These are phyloP conservation scores for Antitrichia curtipendula DNA, from an alignment of 225 moss, liverwort and hornwort genomes.

Conservation along the genomic window DNA sequence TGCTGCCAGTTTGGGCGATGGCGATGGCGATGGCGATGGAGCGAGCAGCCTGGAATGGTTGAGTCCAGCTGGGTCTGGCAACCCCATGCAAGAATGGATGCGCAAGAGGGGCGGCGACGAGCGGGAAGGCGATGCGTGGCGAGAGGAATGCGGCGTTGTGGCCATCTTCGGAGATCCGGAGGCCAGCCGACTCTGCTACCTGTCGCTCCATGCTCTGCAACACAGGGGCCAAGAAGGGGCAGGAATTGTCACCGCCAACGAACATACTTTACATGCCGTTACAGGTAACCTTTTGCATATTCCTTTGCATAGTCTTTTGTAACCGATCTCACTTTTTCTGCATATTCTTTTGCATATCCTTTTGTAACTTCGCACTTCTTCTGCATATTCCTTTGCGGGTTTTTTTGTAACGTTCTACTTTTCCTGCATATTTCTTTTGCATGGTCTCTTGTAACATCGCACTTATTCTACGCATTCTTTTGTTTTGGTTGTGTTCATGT, in stretches of 20 bases:
- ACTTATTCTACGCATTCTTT: neutral
- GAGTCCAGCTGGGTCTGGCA: conserved; percentile 33
- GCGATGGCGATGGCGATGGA: neutral
- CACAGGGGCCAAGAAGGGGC: conserved; percentile 96
- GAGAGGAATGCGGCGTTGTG: conserved; percentile 94
- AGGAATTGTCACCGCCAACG: conserved; percentile 74
- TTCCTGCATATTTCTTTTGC: neutral
- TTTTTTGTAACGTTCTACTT: neutral
- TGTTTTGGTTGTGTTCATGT: neutral
- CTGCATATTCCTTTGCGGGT: no score
- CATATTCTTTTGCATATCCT: neutral
- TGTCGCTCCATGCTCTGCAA: conserved; percentile 77
- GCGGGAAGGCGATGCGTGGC: conserved; percentile 37
- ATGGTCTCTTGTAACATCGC: neutral
- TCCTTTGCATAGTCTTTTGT: neutral
- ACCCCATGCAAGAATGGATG: conserved; percentile 49
- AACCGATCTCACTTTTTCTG: neutral
- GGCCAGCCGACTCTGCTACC: conserved; percentile 72
- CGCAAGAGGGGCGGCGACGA: neutral
- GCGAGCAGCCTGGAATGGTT: conserved; percentile 46
- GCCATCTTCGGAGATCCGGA: conserved; percentile 81
- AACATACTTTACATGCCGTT: conserved; percentile 50
- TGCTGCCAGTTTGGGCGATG: neutral
- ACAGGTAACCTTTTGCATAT: conserved; percentile 3
- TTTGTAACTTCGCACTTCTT: neutral